Evolutionary conservation across 225 moss, liverwort and hornwort species (phyloP), one percentile per base, ranked within the genome.

Genomic region (Lunularia cruciata): DNA sequence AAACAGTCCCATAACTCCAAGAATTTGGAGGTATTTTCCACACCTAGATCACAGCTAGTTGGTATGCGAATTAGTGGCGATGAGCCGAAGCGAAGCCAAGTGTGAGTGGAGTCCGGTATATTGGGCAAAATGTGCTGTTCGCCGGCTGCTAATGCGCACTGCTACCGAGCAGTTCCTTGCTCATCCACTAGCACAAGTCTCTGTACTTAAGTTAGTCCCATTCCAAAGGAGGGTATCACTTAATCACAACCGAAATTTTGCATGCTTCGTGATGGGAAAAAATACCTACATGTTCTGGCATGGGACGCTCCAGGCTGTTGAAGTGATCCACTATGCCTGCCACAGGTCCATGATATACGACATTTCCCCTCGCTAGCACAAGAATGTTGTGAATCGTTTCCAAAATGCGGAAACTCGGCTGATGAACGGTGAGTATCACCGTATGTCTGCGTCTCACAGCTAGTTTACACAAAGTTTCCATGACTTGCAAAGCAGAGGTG

Each of bases 401-500:
- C 56, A 81, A 57, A 37, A 81, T 81, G 30, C 80, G 47, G 28
- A 72, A 76, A 25, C 80, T 81, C 3, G 80, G 80, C 34, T 81
- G 80, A 57, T 81, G 80, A 34, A 81, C 59, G 0, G 80, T 81
- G 32, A 81, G 45, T 25, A 81, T 64, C 16, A 81, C 68, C 3
- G 80, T 81, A 15, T 69, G 76, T 58, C 53, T 69, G 10, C 69
- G 68, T 55, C 55, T 58, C 58, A 68, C 68, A 3, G 80, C 76
- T 1, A 81, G 48, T 28, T 36, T 59, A 18, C 28, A 16, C 13
- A 81, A 27, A 23, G 57, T 69, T 54, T 81, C 72, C 69, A 81
- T 81, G 33, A 80, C 80, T 75, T 80, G 63, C 38, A 68, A 55
- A 5, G 68, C 68, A 53, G 68, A 52, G 12, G 68, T 68, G 54